Conservation (phyloP, 2,329 filamentous ascomycete species). For the Exophiala viscosa region DNA sequence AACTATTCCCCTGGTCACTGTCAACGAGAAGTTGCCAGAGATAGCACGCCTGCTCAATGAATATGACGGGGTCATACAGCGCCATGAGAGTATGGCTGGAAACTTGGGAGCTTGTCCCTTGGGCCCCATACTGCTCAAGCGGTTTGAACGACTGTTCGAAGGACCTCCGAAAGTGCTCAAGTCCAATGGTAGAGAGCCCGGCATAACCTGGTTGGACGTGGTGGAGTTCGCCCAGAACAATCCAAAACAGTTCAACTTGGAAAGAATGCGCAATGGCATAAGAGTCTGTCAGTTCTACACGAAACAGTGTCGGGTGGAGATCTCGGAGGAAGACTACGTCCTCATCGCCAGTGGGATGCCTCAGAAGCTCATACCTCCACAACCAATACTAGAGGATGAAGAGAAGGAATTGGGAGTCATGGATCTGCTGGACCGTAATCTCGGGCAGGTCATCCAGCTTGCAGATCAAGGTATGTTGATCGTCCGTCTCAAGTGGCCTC, state of each 20-base stretch:
- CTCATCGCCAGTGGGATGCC: constrained; percentile 78
- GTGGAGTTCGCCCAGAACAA: constrained; percentile 79
- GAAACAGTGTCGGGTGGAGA: constrained; percentile 77
- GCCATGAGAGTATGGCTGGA: constrained; percentile 80
- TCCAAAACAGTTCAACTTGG: constrained; percentile 71
- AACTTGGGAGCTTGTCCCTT: constrained; percentile 80
- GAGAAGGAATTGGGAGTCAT: constrained; percentile 78
- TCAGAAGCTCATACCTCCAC: constrained; percentile 74
- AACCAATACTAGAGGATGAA: constrained; percentile 81
- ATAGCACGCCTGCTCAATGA: constrained; percentile 69
- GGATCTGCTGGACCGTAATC: constrained; percentile 75
- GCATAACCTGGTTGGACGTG: constrained; percentile 78
- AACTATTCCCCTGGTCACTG: constrained; percentile 59
- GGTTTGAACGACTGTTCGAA: constrained; percentile 82
- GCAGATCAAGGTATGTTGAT: constrained; percentile 64
- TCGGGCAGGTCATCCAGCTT: constrained; percentile 72
- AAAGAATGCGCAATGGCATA: constrained; percentile 63
- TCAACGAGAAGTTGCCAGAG: constrained; percentile 68
- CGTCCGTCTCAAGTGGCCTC: not conserved
- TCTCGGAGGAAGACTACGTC: constrained; percentile 82
- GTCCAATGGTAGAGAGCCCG: constrained; percentile 58
- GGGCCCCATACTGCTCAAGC: constrained; percentile 76
- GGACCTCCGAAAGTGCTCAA: constrained; percentile 67
- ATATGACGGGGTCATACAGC: constrained; percentile 80
- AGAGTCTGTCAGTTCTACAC: constrained; percentile 77